Evolutionary conservation across 169 alveolate genomes (phyloP).

Genomic region (Cystoisospora suis): DNA sequence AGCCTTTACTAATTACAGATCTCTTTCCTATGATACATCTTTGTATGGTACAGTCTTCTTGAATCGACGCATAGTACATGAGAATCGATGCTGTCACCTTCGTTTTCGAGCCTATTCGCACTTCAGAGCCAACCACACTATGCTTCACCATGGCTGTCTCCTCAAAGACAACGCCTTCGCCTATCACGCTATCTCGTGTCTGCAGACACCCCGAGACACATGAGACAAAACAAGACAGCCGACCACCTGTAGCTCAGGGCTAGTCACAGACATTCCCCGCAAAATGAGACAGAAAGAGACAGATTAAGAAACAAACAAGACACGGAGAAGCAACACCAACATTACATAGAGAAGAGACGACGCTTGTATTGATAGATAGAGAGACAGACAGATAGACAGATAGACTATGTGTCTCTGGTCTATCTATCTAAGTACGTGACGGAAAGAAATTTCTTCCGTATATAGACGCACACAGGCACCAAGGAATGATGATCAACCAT

Average conservation of each 20-base stretch:
- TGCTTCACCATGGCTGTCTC: slow-evolving; percentile 57
- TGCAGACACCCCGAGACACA: not conserved
- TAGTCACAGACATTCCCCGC: not conserved
- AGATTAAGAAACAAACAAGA: not conserved
- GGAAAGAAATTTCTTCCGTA: too few species aligned
- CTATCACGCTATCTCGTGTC: slow-evolving; percentile 65
- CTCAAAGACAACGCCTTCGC: slow-evolving; percentile 52
- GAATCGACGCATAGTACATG: slow-evolving; percentile 45
- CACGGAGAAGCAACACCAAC: not conserved
- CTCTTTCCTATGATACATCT: slow-evolving; percentile 40
- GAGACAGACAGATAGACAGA: not conserved
- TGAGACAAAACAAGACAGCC: not conserved
- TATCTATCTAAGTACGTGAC: too few species aligned
- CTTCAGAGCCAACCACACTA: slow-evolving; percentile 53
- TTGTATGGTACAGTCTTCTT: slow-evolving; percentile 48
- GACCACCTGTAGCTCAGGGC: not conserved
- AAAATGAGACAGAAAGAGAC: not conserved
- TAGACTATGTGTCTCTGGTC: too few species aligned
- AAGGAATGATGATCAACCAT: too few species aligned
- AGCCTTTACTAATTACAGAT: slow-evolving; percentile 52
- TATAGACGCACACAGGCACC: too few species aligned
- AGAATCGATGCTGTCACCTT: slow-evolving; percentile 58
- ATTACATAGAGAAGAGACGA: not conserved
- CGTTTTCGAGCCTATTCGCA: slow-evolving; percentile 32
- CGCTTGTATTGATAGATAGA: not conserved